Base-by-base conservation (phyloP, 2,329 filamentous ascomycete species). In the Hymenoscyphus fructigenus region DNA sequence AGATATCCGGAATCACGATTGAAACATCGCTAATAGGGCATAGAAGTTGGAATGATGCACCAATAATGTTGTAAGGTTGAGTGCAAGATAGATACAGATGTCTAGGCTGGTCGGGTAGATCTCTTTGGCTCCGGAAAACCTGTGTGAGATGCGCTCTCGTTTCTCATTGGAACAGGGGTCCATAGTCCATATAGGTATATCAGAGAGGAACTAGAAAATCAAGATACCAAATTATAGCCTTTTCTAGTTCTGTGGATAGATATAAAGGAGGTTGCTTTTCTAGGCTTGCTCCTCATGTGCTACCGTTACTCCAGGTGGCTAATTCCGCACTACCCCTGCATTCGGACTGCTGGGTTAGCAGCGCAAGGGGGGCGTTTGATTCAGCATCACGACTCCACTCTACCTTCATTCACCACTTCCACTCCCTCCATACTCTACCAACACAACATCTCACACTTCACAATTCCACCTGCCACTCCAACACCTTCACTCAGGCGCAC, bases 21-120 rank as follows among this genome's bases (percentile, higher is more conserved):
- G 41, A 23, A 47, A 23, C 23, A 23, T 9, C 23, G 20, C 47
- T 50, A 26, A 50, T 32, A 5, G 34, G 44, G 23, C 53, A 7
- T 57, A 60, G 32, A 20, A 60, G 53, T 20, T 65, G 60, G 65
- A 62, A 60, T 59, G 28, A 55, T 38, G 61, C 61, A 32, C 26
- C 57, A 34, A 47, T 34, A 12, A 38, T 38, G 36, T 15, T 26
- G 36, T 10, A 28, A 38, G n/a, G 17, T 47, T 10, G 23, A 5
- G 14, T 15, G 14, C 5, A 12, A 38, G 36, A 15, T 3, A 14
- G 14, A 38, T 38, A 38, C 34, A 38, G 34, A 38, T 12, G 32
- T 32, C 9, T 32, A 32, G 29, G 29, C 4, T n/a, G n/a, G n/a
- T 5, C 7, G 10, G 34, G 34, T 15, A 14, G 36, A 15, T 38